Evolutionary conservation across 2,329 filamentous ascomycete species (phyloP).

Genomic region (Trichoderma koningii): DNA sequence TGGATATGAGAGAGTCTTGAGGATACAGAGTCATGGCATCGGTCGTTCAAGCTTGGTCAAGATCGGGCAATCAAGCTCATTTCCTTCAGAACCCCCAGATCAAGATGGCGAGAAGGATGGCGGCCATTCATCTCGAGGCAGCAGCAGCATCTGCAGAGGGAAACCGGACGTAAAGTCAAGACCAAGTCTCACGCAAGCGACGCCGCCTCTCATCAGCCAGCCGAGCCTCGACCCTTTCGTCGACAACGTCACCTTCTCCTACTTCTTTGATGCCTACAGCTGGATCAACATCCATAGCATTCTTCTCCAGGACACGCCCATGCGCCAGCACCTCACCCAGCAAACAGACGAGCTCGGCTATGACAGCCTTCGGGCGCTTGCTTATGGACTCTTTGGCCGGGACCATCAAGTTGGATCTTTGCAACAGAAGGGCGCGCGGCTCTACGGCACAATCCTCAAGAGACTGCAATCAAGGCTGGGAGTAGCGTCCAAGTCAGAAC

Average conservation of each 20-base stretch:
- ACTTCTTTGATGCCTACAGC: constrained; percentile 17
- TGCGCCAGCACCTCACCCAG: constrained; percentile 10
- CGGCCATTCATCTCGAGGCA: not conserved
- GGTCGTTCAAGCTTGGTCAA: not conserved
- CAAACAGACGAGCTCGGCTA: constrained; percentile 10
- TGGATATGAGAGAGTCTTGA: not conserved
- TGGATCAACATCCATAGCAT: constrained; percentile 16
- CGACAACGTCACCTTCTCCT: constrained; percentile 10
- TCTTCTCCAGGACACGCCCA: constrained; percentile 7
- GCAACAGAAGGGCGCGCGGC: not conserved
- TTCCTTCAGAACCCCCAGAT: not conserved
- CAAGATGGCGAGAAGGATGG: no score
- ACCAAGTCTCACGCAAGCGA: not conserved
- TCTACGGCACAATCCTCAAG: not conserved
- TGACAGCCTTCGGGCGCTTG: constrained; percentile 10
- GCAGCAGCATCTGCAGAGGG: not conserved
- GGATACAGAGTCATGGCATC: not conserved
- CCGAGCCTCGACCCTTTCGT: not conserved
- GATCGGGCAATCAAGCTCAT: not conserved
- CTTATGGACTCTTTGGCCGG: constrained; percentile 5
- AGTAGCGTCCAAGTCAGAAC: not conserved
- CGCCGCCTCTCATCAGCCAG: not conserved
- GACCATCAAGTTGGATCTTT: not conserved
- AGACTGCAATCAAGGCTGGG: not conserved
- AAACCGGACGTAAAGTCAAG: not conserved